A percentile compares a stretch with the other conserved stretches of the same genome.
Conservation (phyloP, 306 rosid genomes). For the Adenanthera pavonina region DNA sequence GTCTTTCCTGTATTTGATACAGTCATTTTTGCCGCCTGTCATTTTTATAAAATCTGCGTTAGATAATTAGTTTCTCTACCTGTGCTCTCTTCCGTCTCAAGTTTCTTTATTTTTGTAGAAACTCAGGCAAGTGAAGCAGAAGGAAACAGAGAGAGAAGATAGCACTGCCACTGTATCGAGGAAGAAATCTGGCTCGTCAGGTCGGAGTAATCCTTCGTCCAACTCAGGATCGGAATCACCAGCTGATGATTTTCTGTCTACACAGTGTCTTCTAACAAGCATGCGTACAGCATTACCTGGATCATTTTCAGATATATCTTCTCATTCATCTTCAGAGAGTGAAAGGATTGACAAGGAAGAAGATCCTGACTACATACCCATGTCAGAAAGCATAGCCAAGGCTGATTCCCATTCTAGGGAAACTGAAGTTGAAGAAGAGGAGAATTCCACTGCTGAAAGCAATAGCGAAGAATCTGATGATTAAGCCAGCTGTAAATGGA, state of each 20-base stretch:
- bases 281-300: background rate
- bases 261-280: background rate
- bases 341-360: background rate
- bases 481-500: background rate
- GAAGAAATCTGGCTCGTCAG: constrained; percentile 13
- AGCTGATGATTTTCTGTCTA: constrained; percentile 5
- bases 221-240: background rate
- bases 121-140: background rate
- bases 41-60: background rate
- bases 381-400: background rate
- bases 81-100: background rate
- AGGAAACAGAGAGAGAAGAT: background rate
- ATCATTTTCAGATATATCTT: constrained; percentile 23
- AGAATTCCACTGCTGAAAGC: background rate
- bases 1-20: background rate
- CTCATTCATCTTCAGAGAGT: background rate
- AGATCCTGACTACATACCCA: constrained; percentile 12
- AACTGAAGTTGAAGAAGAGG: background rate
- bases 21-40: background rate
- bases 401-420: background rate
- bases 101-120: constrained; percentile 31
- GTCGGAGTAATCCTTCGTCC: background rate
- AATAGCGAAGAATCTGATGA: background rate
- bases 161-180: background rate
- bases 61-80: background rate